Evolutionary conservation across 331 rosid species (phyloP).

Genomic region (Malus hybrid): DNA sequence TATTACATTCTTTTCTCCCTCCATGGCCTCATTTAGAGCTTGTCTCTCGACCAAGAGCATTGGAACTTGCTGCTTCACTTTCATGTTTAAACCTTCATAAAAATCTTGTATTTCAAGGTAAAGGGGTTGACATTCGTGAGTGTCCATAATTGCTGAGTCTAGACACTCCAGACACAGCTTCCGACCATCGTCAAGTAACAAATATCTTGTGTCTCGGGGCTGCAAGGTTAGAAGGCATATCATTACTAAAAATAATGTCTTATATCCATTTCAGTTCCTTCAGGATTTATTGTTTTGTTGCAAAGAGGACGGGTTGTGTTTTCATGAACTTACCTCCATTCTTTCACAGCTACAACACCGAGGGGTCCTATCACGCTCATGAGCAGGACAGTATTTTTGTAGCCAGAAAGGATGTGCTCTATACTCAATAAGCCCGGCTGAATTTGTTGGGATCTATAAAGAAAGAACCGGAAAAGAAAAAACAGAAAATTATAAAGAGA

Average conservation of each 20-base stretch:
- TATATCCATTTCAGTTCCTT: not conserved
- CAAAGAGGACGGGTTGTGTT: not conserved
- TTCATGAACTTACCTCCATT: slow-evolving; percentile 64
- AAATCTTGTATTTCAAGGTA: slow-evolving; percentile 74
- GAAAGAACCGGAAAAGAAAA: slow-evolving; percentile 1
- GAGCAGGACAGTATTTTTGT: slow-evolving; percentile 79
- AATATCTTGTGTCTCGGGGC: slow-evolving; percentile 60
- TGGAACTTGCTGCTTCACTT: slow-evolving; percentile 79
- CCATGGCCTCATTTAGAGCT: slow-evolving; percentile 84
- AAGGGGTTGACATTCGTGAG: slow-evolving; percentile 86
- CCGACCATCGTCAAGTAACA: slow-evolving; percentile 85
- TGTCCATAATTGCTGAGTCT: slow-evolving; percentile 76
- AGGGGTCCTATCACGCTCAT: slow-evolving; percentile 75
- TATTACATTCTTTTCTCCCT: slow-evolving; percentile 64
- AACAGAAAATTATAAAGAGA: not conserved
- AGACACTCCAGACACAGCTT: slow-evolving; percentile 82
- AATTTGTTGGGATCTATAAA: slow-evolving; percentile 62
- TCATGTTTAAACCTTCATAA: slow-evolving; percentile 76
- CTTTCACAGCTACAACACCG: slow-evolving; percentile 88
- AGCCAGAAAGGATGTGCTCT: slow-evolving; percentile 84
- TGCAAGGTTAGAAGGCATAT: slow-evolving; percentile 22
- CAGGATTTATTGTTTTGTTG: not conserved
- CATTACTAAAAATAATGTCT: not conserved
- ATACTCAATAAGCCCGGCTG: slow-evolving; percentile 57
- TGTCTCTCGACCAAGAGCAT: slow-evolving; percentile 91